Evolutionary conservation across 1,284 basidiomycete species (phyloP).

Genomic region (Austroboletus novae-zelandiae): DNA sequence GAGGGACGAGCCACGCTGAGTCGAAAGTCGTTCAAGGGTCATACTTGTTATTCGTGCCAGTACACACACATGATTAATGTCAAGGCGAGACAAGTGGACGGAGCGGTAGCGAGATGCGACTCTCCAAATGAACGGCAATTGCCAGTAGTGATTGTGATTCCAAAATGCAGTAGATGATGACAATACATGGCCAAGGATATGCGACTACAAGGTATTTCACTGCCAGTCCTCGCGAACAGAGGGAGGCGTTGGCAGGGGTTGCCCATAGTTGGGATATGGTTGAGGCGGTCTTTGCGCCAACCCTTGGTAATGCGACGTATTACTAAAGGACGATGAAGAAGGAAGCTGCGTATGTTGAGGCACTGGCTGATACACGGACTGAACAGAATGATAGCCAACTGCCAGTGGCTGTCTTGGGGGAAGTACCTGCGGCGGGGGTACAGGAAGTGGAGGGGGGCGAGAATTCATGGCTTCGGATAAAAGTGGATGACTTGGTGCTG

Average conservation of each 20-base stretch:
- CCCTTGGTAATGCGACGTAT: slow-evolving; percentile 39
- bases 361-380: slow-evolving; percentile 35
- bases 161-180: slow-evolving; percentile 1
- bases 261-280: slow-evolving; percentile 24
- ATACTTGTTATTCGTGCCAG: slow-evolving; percentile 8
- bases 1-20: slow-evolving; percentile 10
- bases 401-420: slow-evolving; percentile 36
- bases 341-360: slow-evolving; percentile 27
- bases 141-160: background rate
- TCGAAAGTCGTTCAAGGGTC: slow-evolving; percentile 4
- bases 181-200: slow-evolving; percentile 15
- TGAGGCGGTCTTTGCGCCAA: slow-evolving; percentile 42
- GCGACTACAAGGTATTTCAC: slow-evolving; percentile 14
- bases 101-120: slow-evolving; percentile 14
- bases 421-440: slow-evolving; percentile 25
- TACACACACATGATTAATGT: slow-evolving; percentile 6
- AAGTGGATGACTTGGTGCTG: slow-evolving; percentile 25
- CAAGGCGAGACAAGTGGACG: slow-evolving; percentile 1
- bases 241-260: slow-evolving; percentile 26
- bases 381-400: slow-evolving; percentile 31
- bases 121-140: slow-evolving; percentile 13
- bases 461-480: slow-evolving; percentile 18
- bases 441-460: slow-evolving; percentile 28
- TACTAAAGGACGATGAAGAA: slow-evolving; percentile 27
- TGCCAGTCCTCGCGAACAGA: slow-evolving; percentile 25